phyloP scores from a whole-genome alignment of 1,139 yeast species.

The Kodamaea suecica region DNA sequence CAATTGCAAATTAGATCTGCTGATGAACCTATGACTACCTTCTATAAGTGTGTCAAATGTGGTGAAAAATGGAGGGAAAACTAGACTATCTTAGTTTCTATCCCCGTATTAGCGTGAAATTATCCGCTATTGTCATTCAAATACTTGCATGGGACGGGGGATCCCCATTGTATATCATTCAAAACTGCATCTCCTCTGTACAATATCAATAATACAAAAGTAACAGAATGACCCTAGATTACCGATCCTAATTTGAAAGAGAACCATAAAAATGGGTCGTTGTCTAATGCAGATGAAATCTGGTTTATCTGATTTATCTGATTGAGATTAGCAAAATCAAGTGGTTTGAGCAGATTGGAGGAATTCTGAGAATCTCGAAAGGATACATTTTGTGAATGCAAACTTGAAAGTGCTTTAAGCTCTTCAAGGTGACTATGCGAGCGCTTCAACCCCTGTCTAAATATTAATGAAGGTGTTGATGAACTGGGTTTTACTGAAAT shows the following conservation, averaged over 20 bases:
- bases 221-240: not conserved
- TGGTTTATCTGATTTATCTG: constrained; percentile 6
- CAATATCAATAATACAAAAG: not conserved
- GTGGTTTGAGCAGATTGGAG: not conserved
- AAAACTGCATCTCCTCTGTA: constrained; percentile 1
- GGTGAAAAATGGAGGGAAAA: constrained; percentile 97
- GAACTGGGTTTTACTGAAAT: not conserved
- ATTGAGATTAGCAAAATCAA: no score
- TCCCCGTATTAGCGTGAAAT: not conserved
- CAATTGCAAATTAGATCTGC: constrained; percentile 94
- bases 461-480: not conserved
- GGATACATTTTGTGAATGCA: constrained; percentile 14
- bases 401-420: constrained; percentile 9
- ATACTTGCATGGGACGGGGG: not conserved
- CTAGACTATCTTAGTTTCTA: constrained; percentile 25
- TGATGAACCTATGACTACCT: constrained; percentile 94
- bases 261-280: constrained; percentile 21
- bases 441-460: not conserved
- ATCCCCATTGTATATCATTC: not conserved
- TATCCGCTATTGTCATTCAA: not conserved
- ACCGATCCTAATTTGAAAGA: constrained; percentile 15
- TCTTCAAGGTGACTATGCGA: not conserved
- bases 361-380: constrained; percentile 4
- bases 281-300: constrained; percentile 7
- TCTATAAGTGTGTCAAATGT: constrained; percentile 89